These are phyloP conservation scores for Solanum gracilifrons DNA, from an alignment of 257 asterid genomes.

Conservation along the genomic window DNA sequence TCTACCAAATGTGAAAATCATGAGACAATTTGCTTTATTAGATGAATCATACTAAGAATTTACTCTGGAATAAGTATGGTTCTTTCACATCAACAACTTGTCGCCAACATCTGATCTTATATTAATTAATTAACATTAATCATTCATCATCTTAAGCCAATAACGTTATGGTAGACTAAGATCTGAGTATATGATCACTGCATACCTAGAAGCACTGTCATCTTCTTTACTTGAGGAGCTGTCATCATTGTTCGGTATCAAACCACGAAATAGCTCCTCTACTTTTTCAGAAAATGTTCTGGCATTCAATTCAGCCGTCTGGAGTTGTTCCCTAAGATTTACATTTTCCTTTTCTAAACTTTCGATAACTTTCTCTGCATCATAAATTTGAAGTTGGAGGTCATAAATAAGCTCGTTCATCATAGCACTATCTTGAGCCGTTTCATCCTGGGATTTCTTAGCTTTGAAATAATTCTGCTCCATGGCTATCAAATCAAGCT, in stretches of 20 bases:
- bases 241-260: constrained; percentile 2
- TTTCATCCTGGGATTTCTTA: constrained; percentile 42
- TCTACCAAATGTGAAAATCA: neutral
- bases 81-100: neutral
- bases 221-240: constrained; percentile 17
- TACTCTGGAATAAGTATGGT: neutral
- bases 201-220: constrained; percentile 45
- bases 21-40: neutral
- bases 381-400: constrained; percentile 30
- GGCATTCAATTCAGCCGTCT: constrained; percentile 28
- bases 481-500: constrained; percentile 52
- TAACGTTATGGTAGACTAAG: neutral
- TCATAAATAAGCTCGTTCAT: constrained; percentile 46
- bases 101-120: neutral
- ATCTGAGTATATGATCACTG: neutral
- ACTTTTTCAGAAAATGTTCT: constrained; percentile 30
- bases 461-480: constrained; percentile 50
- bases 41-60: neutral
- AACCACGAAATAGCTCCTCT: constrained; percentile 35
- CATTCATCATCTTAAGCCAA: neutral
- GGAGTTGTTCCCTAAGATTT: constrained; percentile 29
- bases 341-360: constrained; percentile 48
- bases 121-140: neutral
- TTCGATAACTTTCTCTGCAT: constrained; percentile 28
- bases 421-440: constrained; percentile 29